phyloP scores from a whole-genome alignment of 176 grass and related monocot genomes.

The Oryza longistaminata region DNA sequence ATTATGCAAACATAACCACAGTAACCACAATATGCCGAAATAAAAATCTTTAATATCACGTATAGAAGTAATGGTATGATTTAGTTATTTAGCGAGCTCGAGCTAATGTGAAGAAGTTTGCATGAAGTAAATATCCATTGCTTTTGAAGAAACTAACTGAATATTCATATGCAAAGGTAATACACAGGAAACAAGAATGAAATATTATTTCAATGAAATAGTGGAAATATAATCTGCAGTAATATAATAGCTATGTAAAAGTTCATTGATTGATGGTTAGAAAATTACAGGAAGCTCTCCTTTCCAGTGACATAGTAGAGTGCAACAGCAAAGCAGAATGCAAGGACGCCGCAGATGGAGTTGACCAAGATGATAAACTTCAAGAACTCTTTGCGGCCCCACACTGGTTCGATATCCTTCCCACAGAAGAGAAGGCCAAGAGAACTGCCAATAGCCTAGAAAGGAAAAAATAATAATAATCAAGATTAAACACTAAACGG shows the following conservation, averaged over 20 bases:
- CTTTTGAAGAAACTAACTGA: neutral
- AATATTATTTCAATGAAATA: neutral
- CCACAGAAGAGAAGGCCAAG: constrained; percentile 93
- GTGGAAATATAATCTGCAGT: neutral
- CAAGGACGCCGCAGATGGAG: constrained; percentile 74
- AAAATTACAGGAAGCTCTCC: constrained; percentile 95
- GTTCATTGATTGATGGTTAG: neutral
- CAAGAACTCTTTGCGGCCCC: constrained; percentile 95
- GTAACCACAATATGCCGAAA: neutral
- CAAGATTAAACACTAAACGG: neutral
- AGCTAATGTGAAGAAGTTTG: neutral
- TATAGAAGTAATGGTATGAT: neutral
- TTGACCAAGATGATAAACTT: constrained; percentile 94
- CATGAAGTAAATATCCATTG: neutral
- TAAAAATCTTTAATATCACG: neutral
- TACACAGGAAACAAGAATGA: neutral
- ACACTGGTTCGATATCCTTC: constrained; percentile 86
- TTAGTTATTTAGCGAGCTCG: neutral
- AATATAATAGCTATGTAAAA: neutral
- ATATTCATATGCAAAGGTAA: neutral
- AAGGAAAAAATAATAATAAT: neutral
- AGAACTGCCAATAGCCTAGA: constrained; percentile 84
- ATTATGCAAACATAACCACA: neutral
- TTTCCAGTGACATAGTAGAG: constrained; percentile 92
- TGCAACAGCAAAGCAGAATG: constrained; percentile 77